Evolutionary conservation across 2,329 filamentous ascomycete genomes (phyloP).

Genomic region (Cladosporium sphaerospermum): DNA sequence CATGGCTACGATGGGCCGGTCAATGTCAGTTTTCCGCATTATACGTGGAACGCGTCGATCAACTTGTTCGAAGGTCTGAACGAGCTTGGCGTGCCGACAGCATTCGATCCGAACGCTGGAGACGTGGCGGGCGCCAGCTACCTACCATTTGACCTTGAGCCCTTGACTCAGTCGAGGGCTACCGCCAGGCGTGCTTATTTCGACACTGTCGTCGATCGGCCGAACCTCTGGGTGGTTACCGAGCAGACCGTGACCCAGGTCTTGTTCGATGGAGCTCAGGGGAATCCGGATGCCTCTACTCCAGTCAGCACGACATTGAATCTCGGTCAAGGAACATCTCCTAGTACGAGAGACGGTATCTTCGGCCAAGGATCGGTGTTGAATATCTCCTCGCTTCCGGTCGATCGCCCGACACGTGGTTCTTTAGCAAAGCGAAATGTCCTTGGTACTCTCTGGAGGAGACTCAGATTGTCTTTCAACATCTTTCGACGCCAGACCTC

Average conservation of each 20-base stretch:
- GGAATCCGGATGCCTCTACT: constrained; percentile 14
- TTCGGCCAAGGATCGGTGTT: constrained; percentile 16
- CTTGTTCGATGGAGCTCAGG: constrained; percentile 21
- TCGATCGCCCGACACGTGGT: not conserved
- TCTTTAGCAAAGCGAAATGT: not conserved
- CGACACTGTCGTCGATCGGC: constrained; percentile 28
- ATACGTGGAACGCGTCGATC: constrained; percentile 33
- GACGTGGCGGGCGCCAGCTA: constrained; percentile 34
- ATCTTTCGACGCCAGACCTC: not conserved
- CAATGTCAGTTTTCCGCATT: constrained; percentile 43
- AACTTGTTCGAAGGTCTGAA: constrained; percentile 34
- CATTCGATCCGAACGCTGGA: constrained; percentile 34
- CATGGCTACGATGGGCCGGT: constrained; percentile 45
- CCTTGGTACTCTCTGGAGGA: not conserved
- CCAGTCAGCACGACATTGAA: constrained; percentile 9
- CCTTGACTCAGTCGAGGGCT: constrained; percentile 33
- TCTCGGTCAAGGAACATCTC: constrained; percentile 16
- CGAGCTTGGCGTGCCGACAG: constrained; percentile 32
- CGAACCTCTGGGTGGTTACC: constrained; percentile 34
- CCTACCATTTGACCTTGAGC: constrained; percentile 32
- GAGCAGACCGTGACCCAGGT: constrained; percentile 33
- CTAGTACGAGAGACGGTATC: constrained; percentile 15
- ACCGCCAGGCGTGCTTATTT: constrained; percentile 38
- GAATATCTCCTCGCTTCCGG: constrained; percentile 8
- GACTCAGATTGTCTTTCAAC: not conserved